Base-by-base conservation (phyloP, 2,329 filamentous ascomycete genomes). In the Claviceps sp. region DNA sequence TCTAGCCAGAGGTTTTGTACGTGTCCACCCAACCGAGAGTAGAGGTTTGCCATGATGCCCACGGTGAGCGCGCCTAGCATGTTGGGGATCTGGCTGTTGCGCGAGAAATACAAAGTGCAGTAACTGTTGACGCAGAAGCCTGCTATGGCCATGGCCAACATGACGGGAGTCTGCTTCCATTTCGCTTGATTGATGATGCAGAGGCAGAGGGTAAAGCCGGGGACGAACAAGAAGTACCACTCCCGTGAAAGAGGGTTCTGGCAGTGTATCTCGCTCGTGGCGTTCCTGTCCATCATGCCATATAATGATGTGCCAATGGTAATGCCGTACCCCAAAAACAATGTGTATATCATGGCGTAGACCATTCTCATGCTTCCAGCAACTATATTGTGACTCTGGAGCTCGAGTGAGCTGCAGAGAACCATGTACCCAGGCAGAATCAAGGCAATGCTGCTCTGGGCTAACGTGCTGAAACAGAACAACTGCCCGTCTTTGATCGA, bases 101-200 rank as follows among this genome's bases (percentile, higher is more conserved):
- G 78, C 24, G 75, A 69, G 62, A 91, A 87, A 56, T 77, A 80
- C 34, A 75, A 71, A 37, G 79, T 78, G 14, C 78, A 81, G 66
- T 86, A 89, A 67, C 79, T 86, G 66, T 85, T 91, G 59, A 88
- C 84, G 7, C 82, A 72, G 62, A 86, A 93, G 8, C 87, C 88
- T 0, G 80, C 77, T 37, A 88, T 70, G 0, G 86, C 80, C 59
- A 94, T 89, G 54, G 79, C 45, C 4, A 86, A 69, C 86, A 91
- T 91, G 49, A 86, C 75, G 0, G 86, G 86, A 37, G 82, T 78
- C 62, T 91, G 86, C 59, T 79, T 84, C 78, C 79, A 87, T 66
- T 88, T 88, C 54, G 85, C 85, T 58, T 91, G 86, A 66, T 90
- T 90, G 64, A 91, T 84, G 60, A 90, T 74, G 55, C 85, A 84